Base-by-base conservation (phyloP, 1,139 yeast genomes). In the Lodderomyces elongisporus region DNA sequence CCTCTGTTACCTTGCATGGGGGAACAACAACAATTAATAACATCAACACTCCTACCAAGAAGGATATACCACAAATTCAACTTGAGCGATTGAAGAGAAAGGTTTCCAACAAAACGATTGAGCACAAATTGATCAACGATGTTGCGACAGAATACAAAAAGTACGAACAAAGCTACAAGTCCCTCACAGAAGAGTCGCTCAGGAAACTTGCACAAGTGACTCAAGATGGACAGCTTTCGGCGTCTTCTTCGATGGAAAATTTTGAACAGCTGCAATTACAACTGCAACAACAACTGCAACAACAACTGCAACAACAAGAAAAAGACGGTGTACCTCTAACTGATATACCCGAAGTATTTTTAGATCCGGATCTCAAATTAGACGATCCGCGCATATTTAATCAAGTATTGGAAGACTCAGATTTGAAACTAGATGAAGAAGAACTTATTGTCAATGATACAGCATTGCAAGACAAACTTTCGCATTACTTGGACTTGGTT, bases 371-470 rank as follows among this genome's bases (percentile, higher is more conserved):
- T 33, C 91, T 91, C 57, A 70, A 87, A 43, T 66, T 91, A 26
- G 96, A 91, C 50, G 88, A 93, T 52, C 96, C 96, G 3, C 67
- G 96, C 38, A 70, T 81, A 1, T 91, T 91, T 56, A 78, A 78
- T 40, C 66, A 74, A 38, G 95, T 89, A 2, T 70, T 84, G 23
- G 85, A 77, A 35, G 68, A 71, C 32, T 54, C 74, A 3, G 61
- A 66, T 10, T 60, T 75, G 17, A 42, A 66, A 4, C 52, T 60
- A 2, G 52, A 49, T 29, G 51, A 51, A 4, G 49, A 32, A 20
- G 41, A 38, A 13, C 28, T 14, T 17, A 26, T 32, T 14, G 24
- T 36, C 8, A 66, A 72, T 38, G 76, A 79, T 50, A 60, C 76
- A 3, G 68, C 70, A 28, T 56, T 89, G n/a, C 95, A 84, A 49